phyloP scores from a whole-genome alignment of 2,329 filamentous ascomycete genomes.

The Alternaria arborescens region DNA sequence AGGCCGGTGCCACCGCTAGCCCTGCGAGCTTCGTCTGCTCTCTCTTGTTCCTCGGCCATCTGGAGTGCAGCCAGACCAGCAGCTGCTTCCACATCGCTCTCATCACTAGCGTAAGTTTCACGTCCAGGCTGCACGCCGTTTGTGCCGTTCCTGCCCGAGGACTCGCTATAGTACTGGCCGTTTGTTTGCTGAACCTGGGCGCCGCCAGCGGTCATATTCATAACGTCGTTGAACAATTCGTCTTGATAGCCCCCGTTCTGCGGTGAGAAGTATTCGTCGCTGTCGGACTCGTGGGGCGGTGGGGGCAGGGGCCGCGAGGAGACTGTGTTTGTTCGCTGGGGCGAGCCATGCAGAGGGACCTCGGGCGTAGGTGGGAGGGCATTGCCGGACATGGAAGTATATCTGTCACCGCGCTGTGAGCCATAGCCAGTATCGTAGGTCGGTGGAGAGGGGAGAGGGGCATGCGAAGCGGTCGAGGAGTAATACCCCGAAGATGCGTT shows the following conservation, averaged over 20 bases:
- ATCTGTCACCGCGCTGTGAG: constrained; percentile 40
- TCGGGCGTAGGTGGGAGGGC: constrained; percentile 59
- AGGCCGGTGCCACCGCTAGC: constrained; percentile 65
- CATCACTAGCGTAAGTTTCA: constrained; percentile 62
- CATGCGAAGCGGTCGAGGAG: constrained; percentile 42
- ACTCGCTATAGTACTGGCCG: constrained; percentile 39
- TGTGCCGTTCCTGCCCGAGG: constrained; percentile 46
- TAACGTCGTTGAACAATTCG: constrained; percentile 66
- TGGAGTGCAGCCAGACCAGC: constrained; percentile 85
- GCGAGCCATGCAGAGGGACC: constrained; percentile 59
- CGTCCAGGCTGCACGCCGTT: constrained; percentile 56
- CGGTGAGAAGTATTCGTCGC: constrained; percentile 51
- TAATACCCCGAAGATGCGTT: constrained; percentile 41
- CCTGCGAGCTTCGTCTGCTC: constrained; percentile 65
- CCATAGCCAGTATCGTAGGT: constrained; percentile 41
- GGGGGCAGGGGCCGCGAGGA: constrained; percentile 67
- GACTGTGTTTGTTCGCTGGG: constrained; percentile 61
- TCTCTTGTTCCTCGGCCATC: constrained; percentile 81
- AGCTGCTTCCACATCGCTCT: constrained; percentile 87
- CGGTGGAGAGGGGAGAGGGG: constrained; percentile 48
- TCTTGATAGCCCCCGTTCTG: constrained; percentile 56
- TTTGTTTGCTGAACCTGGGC: constrained; percentile 47
- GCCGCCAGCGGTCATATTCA: constrained; percentile 55
- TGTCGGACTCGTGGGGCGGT: constrained; percentile 64
- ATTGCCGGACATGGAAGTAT: constrained; percentile 44